These are phyloP conservation scores for Sextonia rubra DNA, from an alignment of 164 flowering plant genomes.

Conservation along the genomic window DNA sequence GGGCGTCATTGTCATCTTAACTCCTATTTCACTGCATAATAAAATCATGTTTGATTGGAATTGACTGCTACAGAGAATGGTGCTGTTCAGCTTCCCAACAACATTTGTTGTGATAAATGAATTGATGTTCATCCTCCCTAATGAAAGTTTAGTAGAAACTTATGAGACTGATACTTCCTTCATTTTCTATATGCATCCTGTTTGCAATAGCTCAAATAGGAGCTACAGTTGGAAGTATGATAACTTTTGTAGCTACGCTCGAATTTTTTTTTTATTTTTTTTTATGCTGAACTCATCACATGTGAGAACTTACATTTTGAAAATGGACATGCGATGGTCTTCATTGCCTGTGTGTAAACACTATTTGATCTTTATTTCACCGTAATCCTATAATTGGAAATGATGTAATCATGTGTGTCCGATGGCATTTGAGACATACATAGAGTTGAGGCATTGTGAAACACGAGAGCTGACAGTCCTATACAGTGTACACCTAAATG, in stretches of 20 bases:
- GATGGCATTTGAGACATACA: neutral
- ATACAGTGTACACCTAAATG: too few relatives aligned
- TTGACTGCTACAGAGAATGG: slow-evolving; percentile 30
- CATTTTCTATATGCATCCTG: slow-evolving; percentile 69
- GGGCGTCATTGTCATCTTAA: neutral
- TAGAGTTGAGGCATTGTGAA: too few relatives aligned
- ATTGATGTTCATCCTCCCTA: slow-evolving; percentile 49
- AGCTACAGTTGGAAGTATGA: slow-evolving; percentile 83
- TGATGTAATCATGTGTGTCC: neutral
- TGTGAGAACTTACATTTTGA: too few relatives aligned
- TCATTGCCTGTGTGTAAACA: too few relatives aligned
- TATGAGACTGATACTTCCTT: slow-evolving; percentile 58
- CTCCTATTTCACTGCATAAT: neutral
- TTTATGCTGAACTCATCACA: neutral
- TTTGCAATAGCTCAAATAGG: slow-evolving; percentile 73
- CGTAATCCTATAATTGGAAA: too few relatives aligned
- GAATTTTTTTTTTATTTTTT: neutral
- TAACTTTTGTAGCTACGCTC: neutral
- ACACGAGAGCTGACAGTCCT: too few relatives aligned
- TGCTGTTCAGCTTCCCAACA: slow-evolving; percentile 19
- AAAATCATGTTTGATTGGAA: slow-evolving; percentile 5
- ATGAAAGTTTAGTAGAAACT: slow-evolving; percentile 80
- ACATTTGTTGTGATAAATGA: slow-evolving; percentile 39
- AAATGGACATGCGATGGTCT: too few relatives aligned
- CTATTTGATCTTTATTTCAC: too few relatives aligned